Base-by-base conservation (phyloP, 116 monocot genomes). In the Zostera marina region DNA sequence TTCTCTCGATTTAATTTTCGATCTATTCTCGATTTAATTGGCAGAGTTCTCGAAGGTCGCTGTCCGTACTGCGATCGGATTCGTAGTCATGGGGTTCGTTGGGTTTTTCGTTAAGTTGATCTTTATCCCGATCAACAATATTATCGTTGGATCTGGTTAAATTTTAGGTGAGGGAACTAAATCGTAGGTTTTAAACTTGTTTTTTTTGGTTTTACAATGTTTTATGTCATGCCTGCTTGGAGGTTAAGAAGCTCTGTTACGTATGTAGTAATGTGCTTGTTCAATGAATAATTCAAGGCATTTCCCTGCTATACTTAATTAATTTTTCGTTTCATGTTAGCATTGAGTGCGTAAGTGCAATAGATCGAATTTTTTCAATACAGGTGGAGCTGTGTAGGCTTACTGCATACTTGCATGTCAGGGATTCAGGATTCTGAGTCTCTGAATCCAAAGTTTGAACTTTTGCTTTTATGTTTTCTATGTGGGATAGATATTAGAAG, bases 51-150 rank as follows among this genome's bases (percentile, higher is more conserved):
- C 60, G 38, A 72, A 72, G 53, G 72, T 72, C 52, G 72, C 72
- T 15, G 20, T 72, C 11, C 59, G 65, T 22, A 72, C 72, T 1
- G 72, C 65, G 40, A 60, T 72, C 20, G 72, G 72, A 14, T 72
- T 65, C 44, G 65, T 72, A 21, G 65, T 65, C 53, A 65, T 72
- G 59, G 72, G 72, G 9, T 72, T 72, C 60, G 72, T 72, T 13
- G 65, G 72, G 2, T 72, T 72, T 65, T 72, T 72, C 65, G 72
- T 72, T 44, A 72, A 65, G 72, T 65, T 72, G 11, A 60, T 72
- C 42, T 72, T 72, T 52, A 72, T 72, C 59, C 72, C 72, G 11
- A 72, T 72, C 44, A 72, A 72, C 72, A 72, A 72, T 59, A 72
- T 72, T 52, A 72, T 72, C 72, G 72, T 72, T 32, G 72, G 72